phyloP scores from a whole-genome alignment of 2,329 filamentous ascomycete genomes.

The Fusarium sp. region DNA sequence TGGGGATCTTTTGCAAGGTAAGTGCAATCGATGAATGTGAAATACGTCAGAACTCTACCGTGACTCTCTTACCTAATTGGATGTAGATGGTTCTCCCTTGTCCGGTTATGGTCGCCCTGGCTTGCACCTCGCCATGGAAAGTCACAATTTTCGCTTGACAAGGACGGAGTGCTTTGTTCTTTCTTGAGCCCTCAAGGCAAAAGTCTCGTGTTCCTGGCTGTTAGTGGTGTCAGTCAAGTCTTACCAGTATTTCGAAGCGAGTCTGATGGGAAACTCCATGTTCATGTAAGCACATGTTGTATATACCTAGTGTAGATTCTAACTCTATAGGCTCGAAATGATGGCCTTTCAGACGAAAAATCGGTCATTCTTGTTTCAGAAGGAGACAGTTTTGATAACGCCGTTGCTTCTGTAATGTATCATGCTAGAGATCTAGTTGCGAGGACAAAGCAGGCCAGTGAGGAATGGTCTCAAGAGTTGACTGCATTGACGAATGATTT shows the following conservation, averaged over 20 bases:
- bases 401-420: slow-evolving; percentile 86
- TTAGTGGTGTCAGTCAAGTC: slow-evolving; percentile 80
- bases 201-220: slow-evolving; percentile 81
- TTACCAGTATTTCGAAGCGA: slow-evolving; percentile 77
- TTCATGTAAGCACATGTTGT: slow-evolving; percentile 64
- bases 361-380: slow-evolving; percentile 78
- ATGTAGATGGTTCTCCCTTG: slow-evolving; percentile 81
- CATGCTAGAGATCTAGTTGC: slow-evolving; percentile 75
- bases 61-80: slow-evolving; percentile 49
- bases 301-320: slow-evolving; percentile 13
- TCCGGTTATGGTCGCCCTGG: slow-evolving; percentile 87
- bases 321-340: slow-evolving; percentile 71
- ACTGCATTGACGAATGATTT: slow-evolving; percentile 63
- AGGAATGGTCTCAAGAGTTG: slow-evolving; percentile 62
- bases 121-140: slow-evolving; percentile 88
- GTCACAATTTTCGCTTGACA: slow-evolving; percentile 74
- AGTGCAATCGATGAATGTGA: slow-evolving; percentile 33
- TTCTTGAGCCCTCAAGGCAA: slow-evolving; percentile 80
- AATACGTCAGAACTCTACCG: neutral
- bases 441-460: slow-evolving; percentile 58
- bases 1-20: slow-evolving; percentile 68
- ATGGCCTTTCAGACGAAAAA: slow-evolving; percentile 67
- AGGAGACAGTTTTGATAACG: slow-evolving; percentile 79
- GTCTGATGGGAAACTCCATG: slow-evolving; percentile 72
- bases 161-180: slow-evolving; percentile 82